Evolutionary conservation across 768 basidiomycete genomes (phyloP).

Genomic region (Pholiota conissans): DNA sequence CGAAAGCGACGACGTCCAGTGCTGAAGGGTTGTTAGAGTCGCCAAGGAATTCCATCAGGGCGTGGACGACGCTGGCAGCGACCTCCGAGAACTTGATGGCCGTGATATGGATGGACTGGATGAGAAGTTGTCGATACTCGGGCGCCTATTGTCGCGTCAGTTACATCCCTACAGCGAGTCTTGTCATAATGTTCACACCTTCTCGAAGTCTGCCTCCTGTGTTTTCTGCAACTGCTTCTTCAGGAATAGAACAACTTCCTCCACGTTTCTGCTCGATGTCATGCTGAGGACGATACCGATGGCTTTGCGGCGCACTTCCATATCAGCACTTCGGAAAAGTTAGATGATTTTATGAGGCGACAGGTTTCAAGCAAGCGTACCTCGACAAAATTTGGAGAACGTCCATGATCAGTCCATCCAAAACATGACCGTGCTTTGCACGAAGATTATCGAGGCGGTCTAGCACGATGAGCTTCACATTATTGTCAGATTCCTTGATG

Average conservation of each 20-base stretch:
- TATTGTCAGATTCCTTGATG: constrained; percentile 96
- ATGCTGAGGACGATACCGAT: constrained; percentile 87
- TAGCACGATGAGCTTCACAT: constrained; percentile 96
- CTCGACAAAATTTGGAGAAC: constrained; percentile 87
- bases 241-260: constrained; percentile 93
- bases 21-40: constrained; percentile 95
- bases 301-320: constrained; percentile 95
- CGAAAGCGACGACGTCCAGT: constrained; percentile 85
- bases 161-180: not conserved
- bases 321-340: constrained; percentile 66
- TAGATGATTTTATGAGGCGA: not conserved
- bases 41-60: constrained; percentile 90
- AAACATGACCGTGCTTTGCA: constrained; percentile 81
- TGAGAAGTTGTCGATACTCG: constrained; percentile 94
- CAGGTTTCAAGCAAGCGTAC: constrained; percentile 32
- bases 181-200: constrained; percentile 46
- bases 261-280: constrained; percentile 92
- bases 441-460: constrained; percentile 85
- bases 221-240: constrained; percentile 98
- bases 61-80: constrained; percentile 92
- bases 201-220: constrained; percentile 89
- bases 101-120: constrained; percentile 95
- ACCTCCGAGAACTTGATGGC: constrained; percentile 97
- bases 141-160: constrained; percentile 59
- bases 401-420: constrained; percentile 94